Evolutionary conservation across 192 early-diverging fungal genomes (phyloP).

Genomic region (Chytriomyces hyalinus): DNA sequence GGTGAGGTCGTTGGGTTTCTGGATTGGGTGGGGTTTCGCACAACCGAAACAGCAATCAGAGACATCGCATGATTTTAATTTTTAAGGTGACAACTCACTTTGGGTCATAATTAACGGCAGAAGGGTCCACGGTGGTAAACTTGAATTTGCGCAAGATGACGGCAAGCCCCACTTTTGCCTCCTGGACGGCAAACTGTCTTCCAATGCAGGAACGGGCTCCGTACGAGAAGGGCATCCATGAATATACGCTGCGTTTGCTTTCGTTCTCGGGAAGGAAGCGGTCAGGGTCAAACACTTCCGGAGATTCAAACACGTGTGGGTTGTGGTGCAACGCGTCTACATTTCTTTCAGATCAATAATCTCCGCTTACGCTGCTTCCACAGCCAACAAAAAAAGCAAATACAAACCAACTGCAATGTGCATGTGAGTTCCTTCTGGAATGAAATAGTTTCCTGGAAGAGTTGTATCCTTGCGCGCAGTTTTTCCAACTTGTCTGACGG

Average conservation of each 20-base stretch:
- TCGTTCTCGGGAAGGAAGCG: constrained; percentile 58
- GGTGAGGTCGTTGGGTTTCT: constrained; percentile 36
- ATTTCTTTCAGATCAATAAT: neutral
- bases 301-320: constrained; percentile 48
- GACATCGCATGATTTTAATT: too few relatives aligned
- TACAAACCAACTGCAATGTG: constrained; percentile 31
- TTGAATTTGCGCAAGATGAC: constrained; percentile 54
- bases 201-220: constrained; percentile 62
- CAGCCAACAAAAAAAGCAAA: neutral
- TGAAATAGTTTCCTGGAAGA: constrained; percentile 50
- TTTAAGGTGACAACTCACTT: neutral
- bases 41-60: too few relatives aligned
- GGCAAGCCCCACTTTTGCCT: constrained; percentile 61
- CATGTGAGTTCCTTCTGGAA: constrained; percentile 35
- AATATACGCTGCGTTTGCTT: constrained; percentile 48
- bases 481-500: constrained; percentile 48
- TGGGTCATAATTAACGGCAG: constrained; percentile 31
- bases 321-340: constrained; percentile 52
- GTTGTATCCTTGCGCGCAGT: constrained; percentile 47
- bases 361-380: neutral
- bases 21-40: too few relatives aligned
- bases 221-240: constrained; percentile 61
- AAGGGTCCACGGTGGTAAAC: constrained; percentile 34
- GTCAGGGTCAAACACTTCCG: constrained; percentile 60
- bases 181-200: constrained; percentile 63